These are phyloP conservation scores for Pleurozium schreberi DNA, from an alignment of 225 moss, liverwort and hornwort genomes.

Conservation along the genomic window DNA sequence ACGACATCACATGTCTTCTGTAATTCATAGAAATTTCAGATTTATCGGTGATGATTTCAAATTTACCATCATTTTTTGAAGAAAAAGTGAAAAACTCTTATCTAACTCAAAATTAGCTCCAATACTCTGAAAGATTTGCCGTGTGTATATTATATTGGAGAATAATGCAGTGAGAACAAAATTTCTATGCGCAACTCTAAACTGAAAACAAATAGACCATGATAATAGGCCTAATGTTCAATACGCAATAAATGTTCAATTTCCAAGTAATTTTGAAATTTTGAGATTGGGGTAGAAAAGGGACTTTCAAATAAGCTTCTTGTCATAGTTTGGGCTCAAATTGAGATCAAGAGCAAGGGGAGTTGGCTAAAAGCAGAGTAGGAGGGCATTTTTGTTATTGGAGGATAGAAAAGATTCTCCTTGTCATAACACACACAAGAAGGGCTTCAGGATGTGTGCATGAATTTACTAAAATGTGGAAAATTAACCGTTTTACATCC, in stretches of 20 bases:
- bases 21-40: too few species aligned
- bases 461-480: rapidly evolving
- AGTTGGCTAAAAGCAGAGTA: neutral
- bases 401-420: neutral
- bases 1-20: too few species aligned
- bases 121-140: neutral
- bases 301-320: neutral
- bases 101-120: neutral
- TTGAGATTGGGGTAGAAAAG: rapidly evolving
- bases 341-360: neutral
- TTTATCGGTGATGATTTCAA: neutral
- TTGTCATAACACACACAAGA: neutral
- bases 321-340: neutral
- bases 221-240: neutral
- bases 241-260: neutral
- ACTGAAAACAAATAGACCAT: too few species aligned
- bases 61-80: too few species aligned
- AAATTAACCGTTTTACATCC: rapidly evolving
- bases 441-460: rapidly evolving
- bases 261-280: neutral
- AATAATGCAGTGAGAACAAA: neutral
- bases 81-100: neutral
- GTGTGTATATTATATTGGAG: neutral
- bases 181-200: rapidly evolving
- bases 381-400: neutral